Evolutionary conservation across 768 basidiomycete genomes (phyloP), one percentile per base, ranked within the genome.

Genomic region (Pulveroboletus sp.): DNA sequence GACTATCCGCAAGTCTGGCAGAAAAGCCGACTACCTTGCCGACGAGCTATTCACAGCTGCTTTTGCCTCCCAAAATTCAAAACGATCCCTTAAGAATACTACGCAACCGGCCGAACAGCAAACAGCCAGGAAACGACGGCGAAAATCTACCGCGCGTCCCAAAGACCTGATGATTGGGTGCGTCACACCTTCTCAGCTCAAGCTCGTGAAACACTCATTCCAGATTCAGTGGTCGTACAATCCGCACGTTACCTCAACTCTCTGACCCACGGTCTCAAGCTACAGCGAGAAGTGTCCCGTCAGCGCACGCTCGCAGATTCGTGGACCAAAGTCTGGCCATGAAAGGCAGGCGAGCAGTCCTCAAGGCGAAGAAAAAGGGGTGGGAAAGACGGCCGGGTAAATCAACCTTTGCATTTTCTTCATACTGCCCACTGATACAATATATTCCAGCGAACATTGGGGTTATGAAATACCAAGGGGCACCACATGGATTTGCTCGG

Each of bases 11-110:
- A 52, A 24, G 30, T 42, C 40, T 30, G 63, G 69, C 39, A 65
- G 69, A n/a, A 71, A 73, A 46, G 61, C 71, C 4, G 69, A 78
- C 41, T 79, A 85, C 63, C 80, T 86, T 27, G 81, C 83, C 2
- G 85, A 86, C 57, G 78, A 83, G 53, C 69, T 86, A 17, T 87
- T 86, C 63, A 57, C 69, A 0, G 71, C 80, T 51, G 83, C 82
- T 0, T 80, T 83, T 55, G 59, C 72, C 5, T 69, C 76, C 2
- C 66, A 63, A 36, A 52, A 45, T 35, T 54, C 54, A 40, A 53
- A 57, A 40, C 24, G 18, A 2, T 8, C 12, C 6, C 11, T 35
- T 55, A 48, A 57, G 56, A 58, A 59, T 52, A 47, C 49, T 31
- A 58, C 28, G 54, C 69, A 52, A 57, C 49, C 55, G 56, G 61